Evolutionary conservation across 2,329 filamentous ascomycete genomes (phyloP).

Genomic region (Fusarium sp.): DNA sequence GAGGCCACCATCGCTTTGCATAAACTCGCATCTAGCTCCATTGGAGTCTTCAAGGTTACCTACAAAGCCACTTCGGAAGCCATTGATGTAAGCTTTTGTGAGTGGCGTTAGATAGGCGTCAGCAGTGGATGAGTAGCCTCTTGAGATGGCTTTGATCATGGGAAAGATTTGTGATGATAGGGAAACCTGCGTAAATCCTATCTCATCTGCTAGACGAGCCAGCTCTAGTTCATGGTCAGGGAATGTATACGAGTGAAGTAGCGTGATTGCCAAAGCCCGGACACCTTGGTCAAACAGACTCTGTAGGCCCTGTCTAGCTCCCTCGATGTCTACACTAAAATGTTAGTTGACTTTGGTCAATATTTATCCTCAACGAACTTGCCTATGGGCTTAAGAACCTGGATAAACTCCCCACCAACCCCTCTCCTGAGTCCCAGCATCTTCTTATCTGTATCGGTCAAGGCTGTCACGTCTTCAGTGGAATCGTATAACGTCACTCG

Average conservation of each 20-base stretch:
- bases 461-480: constrained; percentile 58
- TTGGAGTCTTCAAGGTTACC: constrained; percentile 76
- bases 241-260: constrained; percentile 93
- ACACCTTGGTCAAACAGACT: constrained; percentile 73
- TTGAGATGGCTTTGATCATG: constrained; percentile 55
- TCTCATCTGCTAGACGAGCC: constrained; percentile 78
- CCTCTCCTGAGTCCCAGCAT: neutral
- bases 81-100: constrained; percentile 64
- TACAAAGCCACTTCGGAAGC: constrained; percentile 81
- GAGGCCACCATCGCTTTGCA: constrained; percentile 86
- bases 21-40: constrained; percentile 78
- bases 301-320: constrained; percentile 53
- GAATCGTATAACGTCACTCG: constrained; percentile 88
- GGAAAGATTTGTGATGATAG: constrained; percentile 54
- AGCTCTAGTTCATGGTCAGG: constrained; percentile 84
- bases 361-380: neutral
- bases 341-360: neutral
- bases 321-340: neutral
- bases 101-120: constrained; percentile 56
- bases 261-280: constrained; percentile 83
- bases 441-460: constrained; percentile 74
- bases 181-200: constrained; percentile 80
- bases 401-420: neutral
- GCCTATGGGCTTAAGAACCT: neutral
- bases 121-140: constrained; percentile 54